phyloP scores from a whole-genome alignment of 2,329 filamentous ascomycete genomes.

The Fusarium cicatricum region DNA sequence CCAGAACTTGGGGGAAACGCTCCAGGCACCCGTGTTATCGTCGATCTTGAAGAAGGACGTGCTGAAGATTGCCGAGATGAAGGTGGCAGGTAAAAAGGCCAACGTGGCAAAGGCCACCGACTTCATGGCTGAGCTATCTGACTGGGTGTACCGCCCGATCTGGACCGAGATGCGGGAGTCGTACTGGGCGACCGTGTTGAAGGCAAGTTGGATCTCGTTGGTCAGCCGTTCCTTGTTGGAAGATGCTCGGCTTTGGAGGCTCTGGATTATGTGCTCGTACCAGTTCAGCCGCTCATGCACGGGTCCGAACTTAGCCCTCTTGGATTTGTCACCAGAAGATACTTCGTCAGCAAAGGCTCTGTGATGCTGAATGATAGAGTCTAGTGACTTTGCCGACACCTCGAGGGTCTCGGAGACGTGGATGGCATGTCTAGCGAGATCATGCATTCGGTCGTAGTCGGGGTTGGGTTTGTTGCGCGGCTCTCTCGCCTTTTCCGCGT shows the following conservation, averaged over 20 bases:
- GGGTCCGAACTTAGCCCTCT: slow-evolving; percentile 12
- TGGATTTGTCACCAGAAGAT: not conserved
- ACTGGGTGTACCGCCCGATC: slow-evolving; percentile 51
- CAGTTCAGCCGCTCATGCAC: slow-evolving; percentile 46
- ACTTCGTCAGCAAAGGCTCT: slow-evolving; percentile 15
- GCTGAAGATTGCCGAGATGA: slow-evolving; percentile 58
- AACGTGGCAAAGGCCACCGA: slow-evolving; percentile 59
- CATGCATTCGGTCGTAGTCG: slow-evolving; percentile 49
- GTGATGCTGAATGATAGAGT: slow-evolving; percentile 47
- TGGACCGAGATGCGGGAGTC: slow-evolving; percentile 50
- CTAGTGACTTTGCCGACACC: slow-evolving; percentile 45
- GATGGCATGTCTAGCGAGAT: slow-evolving; percentile 54
- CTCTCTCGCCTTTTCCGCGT: slow-evolving; percentile 41
- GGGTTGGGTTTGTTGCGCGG: slow-evolving; percentile 39
- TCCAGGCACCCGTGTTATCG: slow-evolving; percentile 36
- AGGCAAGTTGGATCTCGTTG: slow-evolving; percentile 63
- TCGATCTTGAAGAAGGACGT: slow-evolving; percentile 53
- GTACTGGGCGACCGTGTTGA: slow-evolving; percentile 54
- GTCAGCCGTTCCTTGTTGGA: slow-evolving; percentile 57
- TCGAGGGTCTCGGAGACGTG: slow-evolving; percentile 55
- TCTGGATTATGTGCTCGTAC: slow-evolving; percentile 45
- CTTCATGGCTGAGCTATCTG: slow-evolving; percentile 61
- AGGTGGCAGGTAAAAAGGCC: slow-evolving; percentile 60
- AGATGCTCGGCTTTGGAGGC: slow-evolving; percentile 47
- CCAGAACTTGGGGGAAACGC: slow-evolving; percentile 47